Conservation (phyloP, 371 early-diverging fungal species). For the Mucor irregularis region DNA sequence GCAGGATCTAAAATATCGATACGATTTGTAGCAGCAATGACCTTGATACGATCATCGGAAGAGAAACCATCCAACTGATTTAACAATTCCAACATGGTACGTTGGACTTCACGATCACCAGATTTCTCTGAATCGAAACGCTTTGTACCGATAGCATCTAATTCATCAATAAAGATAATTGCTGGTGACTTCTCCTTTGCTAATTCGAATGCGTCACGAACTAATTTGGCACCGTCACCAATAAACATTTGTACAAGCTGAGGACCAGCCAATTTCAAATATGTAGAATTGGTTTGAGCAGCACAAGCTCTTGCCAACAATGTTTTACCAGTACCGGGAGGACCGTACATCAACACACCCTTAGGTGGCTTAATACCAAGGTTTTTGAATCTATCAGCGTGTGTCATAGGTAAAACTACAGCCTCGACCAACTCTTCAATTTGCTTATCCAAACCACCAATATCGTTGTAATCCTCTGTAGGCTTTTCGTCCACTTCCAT, state of each 20-base stretch:
- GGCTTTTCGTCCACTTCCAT: constrained; percentile 99
- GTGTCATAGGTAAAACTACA: constrained; percentile 98
- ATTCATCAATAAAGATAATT: constrained; percentile 99
- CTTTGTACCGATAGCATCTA: constrained; percentile 99
- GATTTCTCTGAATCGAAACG: constrained; percentile 98
- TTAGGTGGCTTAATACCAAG: constrained; percentile 99
- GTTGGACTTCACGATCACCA: constrained; percentile 99
- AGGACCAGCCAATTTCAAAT: constrained; percentile 97
- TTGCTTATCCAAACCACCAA: constrained; percentile 99
- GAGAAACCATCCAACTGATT: constrained; percentile 99
- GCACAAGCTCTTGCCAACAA: constrained; percentile 98
- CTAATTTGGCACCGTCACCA: constrained; percentile 99
- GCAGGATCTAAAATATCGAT: constrained; percentile 99
- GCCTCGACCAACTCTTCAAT: constrained; percentile 99
- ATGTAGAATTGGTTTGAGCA: constrained; percentile 96
- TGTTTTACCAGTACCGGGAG: constrained; percentile 98
- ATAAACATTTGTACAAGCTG: constrained; percentile 99
- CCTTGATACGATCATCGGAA: constrained; percentile 97
- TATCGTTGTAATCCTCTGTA: constrained; percentile 98
- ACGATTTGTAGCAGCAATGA: constrained; percentile 99
- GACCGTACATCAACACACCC: constrained; percentile 99
- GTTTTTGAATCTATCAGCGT: constrained; percentile 95
- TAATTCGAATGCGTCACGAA: constrained; percentile 98
- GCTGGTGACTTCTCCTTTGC: constrained; percentile 99
- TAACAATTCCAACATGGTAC: constrained; percentile 99